A percentile compares a stretch with the other conserved stretches of the same genome.
These are phyloP conservation scores for Juglanconis juglandina DNA, from an alignment of 2,329 filamentous ascomycete genomes.

Conservation along the genomic window DNA sequence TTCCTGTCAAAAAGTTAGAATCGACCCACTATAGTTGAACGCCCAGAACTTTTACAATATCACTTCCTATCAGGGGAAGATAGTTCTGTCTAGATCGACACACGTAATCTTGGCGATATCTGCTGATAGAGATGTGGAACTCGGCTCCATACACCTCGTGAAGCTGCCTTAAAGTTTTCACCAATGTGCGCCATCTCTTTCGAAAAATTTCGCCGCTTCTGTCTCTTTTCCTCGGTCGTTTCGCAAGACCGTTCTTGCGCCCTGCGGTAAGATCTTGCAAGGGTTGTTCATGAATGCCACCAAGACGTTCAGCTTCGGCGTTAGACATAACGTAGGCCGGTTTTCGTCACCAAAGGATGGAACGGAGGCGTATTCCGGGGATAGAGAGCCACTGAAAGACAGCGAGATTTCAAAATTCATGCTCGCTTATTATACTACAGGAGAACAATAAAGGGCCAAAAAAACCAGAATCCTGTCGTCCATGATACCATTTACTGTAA, in stretches of 20 bases:
- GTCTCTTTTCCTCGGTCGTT: neutral
- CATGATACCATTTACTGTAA: neutral
- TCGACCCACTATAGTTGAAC: neutral
- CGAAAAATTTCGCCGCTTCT: neutral
- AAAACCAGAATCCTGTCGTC: neutral
- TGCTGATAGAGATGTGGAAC: conserved; percentile 1
- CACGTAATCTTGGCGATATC: neutral
- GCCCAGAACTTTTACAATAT: neutral
- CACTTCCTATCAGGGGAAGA: neutral
- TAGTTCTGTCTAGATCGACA: neutral
- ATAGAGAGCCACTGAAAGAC: neutral
- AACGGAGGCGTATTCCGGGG: neutral
- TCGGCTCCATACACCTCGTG: neutral
- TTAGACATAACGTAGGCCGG: neutral
- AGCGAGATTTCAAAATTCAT: neutral
- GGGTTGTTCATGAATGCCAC: neutral
- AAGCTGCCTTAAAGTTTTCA: neutral
- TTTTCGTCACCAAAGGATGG: neutral
- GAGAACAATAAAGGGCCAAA: neutral
- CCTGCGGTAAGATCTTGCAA: neutral
- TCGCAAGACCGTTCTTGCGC: neutral
- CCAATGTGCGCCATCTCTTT: neutral
- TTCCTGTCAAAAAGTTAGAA: neutral
- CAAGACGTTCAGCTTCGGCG: neutral
- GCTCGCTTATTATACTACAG: neutral